Base-by-base conservation (phyloP, 129 eudicot species). In the Flaveria ramosissima region DNA sequence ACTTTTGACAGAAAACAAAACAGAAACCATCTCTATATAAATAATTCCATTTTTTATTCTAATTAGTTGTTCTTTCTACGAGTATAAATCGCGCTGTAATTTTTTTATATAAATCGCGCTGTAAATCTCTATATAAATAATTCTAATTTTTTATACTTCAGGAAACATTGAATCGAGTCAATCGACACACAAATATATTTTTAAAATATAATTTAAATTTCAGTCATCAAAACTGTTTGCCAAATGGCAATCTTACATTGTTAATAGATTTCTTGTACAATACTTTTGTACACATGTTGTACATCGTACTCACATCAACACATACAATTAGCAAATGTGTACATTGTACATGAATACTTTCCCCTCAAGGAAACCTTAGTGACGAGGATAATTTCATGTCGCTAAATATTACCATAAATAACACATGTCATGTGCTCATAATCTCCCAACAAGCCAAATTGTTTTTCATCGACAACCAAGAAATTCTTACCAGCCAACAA, bases 331-430 rank as follows among this genome's bases (percentile, higher is more conserved):
- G 68, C 30, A 41, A 23, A 79, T 23, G 3, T 73, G 59, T 36
- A 74, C n/a, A 2, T 47, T 12, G 7, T 42, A 15, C 9, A 39
- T 60, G 42, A 46, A 59, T 83, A 73, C 81, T 60, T 83, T 79
- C 84, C 75, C 84, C 81, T 23, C 80, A 79, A 76, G 87, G 84
- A 71, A 75, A 80, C 67, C 14, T 21, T 51, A 76, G 72, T 64
- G 86, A 77, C 43, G 74, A 30, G 74, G 67, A 65, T 78, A 64
- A 46, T 47, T 63, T 75, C 59, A 79, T 73, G 81, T 68, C 68
- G 36, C 51, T 13, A 50, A 39, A 75, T 20, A 68, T 66, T 53
- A 78, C 79, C 82, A 75, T 78, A 84, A 62, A 42, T 68, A 70
- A 78, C 85, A 78, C 84, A 78, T 72, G 84, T 36, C 80, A 64